A percentile compares a stretch with the other conserved stretches of the same genome.
Evolutionary conservation across 768 basidiomycete species (phyloP).

Genomic region (Chalciporus chontae): DNA sequence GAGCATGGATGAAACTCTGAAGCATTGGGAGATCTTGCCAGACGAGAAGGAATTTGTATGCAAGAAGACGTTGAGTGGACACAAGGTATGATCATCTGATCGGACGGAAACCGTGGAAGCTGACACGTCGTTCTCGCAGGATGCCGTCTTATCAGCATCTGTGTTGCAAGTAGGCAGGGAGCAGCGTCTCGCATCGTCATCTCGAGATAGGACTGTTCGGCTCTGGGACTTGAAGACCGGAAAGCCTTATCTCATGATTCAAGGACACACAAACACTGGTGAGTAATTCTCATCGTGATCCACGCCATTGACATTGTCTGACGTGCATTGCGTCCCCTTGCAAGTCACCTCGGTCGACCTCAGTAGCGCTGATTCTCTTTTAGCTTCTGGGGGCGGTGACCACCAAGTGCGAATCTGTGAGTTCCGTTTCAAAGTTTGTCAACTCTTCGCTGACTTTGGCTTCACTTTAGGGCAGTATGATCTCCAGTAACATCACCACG

Average conservation of each 20-base stretch:
- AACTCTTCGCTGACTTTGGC: conserved; percentile 8
- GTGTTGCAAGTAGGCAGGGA: conserved; percentile 32
- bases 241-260: conserved; percentile 32
- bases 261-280: conserved; percentile 35
- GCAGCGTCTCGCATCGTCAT: conserved; percentile 35
- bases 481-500: conserved; percentile 18
- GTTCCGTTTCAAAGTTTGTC: conserved; percentile 16
- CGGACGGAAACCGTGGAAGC: background rate
- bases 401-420: conserved; percentile 36
- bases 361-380: conserved; percentile 25
- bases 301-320: conserved; percentile 12
- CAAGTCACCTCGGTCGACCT: conserved; percentile 39
- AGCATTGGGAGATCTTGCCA: conserved; percentile 44
- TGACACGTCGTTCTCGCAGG: conserved; percentile 17
- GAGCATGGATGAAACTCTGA: conserved; percentile 30
- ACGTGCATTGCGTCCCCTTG: background rate
- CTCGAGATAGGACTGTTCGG: conserved; percentile 34
- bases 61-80: conserved; percentile 30
- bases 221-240: conserved; percentile 36
- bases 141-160: conserved; percentile 30
- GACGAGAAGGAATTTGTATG: conserved; percentile 26
- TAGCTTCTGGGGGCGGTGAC: conserved; percentile 39
- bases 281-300: conserved; percentile 21
- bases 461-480: conserved; percentile 25
- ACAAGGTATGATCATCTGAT: conserved; percentile 16